These are phyloP conservation scores for Saccharomycopsis sp. DNA, from an alignment of 805 yeast species.

Conservation along the genomic window DNA sequence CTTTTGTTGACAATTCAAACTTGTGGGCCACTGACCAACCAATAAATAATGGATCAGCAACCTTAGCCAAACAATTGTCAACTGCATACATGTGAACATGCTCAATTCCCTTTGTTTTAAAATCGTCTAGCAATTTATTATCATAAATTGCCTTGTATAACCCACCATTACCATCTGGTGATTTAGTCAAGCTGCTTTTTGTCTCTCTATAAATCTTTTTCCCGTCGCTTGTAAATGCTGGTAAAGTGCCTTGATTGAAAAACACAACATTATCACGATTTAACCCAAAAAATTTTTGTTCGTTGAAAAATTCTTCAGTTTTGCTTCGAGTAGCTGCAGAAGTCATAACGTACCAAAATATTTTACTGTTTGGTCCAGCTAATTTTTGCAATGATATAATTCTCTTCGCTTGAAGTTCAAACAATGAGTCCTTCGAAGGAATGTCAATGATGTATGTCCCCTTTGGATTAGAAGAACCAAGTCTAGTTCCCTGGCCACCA, in stretches of 20 bases:
- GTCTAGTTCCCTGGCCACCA: conserved; percentile 96
- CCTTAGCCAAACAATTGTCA: conserved; percentile 84
- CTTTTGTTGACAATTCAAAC: conserved; percentile 83
- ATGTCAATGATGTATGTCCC: conserved; percentile 88
- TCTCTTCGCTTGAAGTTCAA: conserved; percentile 91
- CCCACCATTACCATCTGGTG: conserved; percentile 99
- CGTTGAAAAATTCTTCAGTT: conserved; percentile 65
- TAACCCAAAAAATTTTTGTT: conserved; percentile 68
- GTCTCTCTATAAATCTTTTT: conserved; percentile 57
- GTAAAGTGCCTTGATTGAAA: conserved; percentile 93
- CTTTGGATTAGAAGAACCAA: conserved; percentile 86
- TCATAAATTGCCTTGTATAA: conserved; percentile 73
- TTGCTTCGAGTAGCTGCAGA: conserved; percentile 74
- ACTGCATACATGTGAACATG: conserved; percentile 97
- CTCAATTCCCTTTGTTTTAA: conserved; percentile 59
- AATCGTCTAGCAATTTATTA: conserved; percentile 61
- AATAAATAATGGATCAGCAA: conserved; percentile 81
- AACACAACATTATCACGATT: conserved; percentile 52
- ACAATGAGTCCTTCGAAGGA: conserved; percentile 77
- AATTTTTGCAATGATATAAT: conserved; percentile 55
- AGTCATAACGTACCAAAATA: conserved; percentile 94
- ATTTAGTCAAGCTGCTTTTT: conserved; percentile 53
- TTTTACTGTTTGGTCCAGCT: conserved; percentile 32
- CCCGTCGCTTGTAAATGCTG: conserved; percentile 75
- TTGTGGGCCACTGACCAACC: conserved; percentile 72